Conservation (phyloP, 768 basidiomycete genomes). For the Tricholoma matsutake region DNA sequence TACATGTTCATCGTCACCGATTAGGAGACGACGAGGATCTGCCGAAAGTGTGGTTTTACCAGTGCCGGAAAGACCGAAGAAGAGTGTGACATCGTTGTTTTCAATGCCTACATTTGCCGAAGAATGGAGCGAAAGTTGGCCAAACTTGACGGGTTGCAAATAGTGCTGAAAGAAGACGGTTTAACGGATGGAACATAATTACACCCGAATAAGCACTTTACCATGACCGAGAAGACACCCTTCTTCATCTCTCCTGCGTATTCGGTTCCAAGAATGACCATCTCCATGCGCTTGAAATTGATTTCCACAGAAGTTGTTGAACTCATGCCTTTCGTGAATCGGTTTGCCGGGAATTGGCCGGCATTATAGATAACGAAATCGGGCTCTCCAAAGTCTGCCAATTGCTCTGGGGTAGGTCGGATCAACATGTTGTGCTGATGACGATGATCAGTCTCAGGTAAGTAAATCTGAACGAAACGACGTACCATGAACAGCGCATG, state of each 20-base stretch:
- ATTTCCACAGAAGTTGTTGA: slow-evolving; percentile 98
- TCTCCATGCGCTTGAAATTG: slow-evolving; percentile 99
- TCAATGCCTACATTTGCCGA: slow-evolving; percentile 94
- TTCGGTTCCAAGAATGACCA: slow-evolving; percentile 99
- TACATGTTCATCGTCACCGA: slow-evolving; percentile 99
- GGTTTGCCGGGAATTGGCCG: slow-evolving; percentile 99
- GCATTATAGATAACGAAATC: slow-evolving; percentile 99
- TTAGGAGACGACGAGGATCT: slow-evolving; percentile 89
- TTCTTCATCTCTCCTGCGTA: slow-evolving; percentile 99
- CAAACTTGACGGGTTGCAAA: slow-evolving; percentile 97
- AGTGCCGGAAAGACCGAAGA: slow-evolving; percentile 98
- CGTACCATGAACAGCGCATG: slow-evolving; percentile 97
- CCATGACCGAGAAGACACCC: slow-evolving; percentile 99
- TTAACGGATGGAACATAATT: slow-evolving; percentile 7
- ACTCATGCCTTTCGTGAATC: slow-evolving; percentile 99
- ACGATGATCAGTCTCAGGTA: not conserved
- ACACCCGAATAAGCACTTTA: slow-evolving; percentile 24
- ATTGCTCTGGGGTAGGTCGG: slow-evolving; percentile 92
- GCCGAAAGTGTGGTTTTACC: slow-evolving; percentile 99
- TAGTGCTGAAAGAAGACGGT: slow-evolving; percentile 63
- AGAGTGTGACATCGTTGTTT: slow-evolving; percentile 90
- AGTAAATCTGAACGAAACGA: slow-evolving; percentile 17
- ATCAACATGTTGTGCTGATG: slow-evolving; percentile 97
- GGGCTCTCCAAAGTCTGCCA: slow-evolving; percentile 92
- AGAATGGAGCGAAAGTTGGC: slow-evolving; percentile 97